These are phyloP conservation scores for Penicillium sp. DNA, from an alignment of 2,329 filamentous ascomycete species.

Conservation along the genomic window DNA sequence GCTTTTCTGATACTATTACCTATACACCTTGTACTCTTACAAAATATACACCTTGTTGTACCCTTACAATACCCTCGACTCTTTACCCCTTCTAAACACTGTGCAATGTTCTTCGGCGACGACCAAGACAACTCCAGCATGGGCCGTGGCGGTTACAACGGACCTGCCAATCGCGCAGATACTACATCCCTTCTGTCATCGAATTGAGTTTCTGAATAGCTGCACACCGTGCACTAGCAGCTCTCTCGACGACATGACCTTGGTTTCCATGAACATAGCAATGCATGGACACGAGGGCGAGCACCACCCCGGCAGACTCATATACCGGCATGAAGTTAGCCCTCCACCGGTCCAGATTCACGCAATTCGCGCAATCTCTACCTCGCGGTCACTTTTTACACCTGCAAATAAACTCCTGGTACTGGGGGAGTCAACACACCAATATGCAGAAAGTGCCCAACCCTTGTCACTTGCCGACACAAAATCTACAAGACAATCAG, in stretches of 20 bases:
- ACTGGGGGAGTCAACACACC: neutral
- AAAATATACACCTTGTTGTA: neutral
- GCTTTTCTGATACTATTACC: neutral
- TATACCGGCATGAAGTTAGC: neutral
- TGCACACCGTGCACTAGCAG: neutral
- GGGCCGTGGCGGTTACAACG: constrained; percentile 10
- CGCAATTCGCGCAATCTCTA: neutral
- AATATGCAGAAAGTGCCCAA: neutral
- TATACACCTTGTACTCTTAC: neutral
- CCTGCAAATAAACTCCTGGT: neutral
- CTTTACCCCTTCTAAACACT: neutral
- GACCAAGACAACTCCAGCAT: constrained; percentile 7
- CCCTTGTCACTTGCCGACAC: constrained; percentile 57
- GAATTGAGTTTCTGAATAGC: neutral
- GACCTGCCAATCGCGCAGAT: constrained; percentile 9
- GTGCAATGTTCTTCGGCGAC: neutral
- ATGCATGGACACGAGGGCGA: neutral
- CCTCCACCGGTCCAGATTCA: neutral
- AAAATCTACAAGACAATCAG: constrained; percentile 52
- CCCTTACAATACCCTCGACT: neutral
- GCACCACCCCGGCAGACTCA: neutral
- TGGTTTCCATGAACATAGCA: neutral
- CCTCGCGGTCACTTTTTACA: neutral
- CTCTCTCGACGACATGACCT: neutral
- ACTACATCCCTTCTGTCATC: neutral